Base-by-base conservation (phyloP, 495 filamentous ascomycete species). In the Astrothelium macrocarpum region DNA sequence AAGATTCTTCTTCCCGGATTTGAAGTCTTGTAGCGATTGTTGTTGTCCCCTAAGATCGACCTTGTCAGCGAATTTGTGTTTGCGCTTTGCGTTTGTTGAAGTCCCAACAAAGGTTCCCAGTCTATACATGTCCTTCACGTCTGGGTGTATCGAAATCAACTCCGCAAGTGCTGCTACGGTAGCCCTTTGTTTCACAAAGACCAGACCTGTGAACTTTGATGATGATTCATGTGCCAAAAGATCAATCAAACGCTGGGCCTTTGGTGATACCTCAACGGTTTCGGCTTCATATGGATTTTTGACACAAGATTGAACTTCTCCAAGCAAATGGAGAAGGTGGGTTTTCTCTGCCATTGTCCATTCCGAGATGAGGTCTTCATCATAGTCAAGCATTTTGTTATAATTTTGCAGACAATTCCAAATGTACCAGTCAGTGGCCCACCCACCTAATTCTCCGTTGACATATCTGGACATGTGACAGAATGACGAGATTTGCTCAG, bases 101-200 rank as follows among this genome's bases (percentile, higher is more conserved):
- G 79, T 83, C n/a, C 93, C 94, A 29, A 95, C 81, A 75, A 90
- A 90, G 26, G 82, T 82, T 60, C 79, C 86, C 42, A 85, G 73
- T 39, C 70, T 78, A 67, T 90, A 90, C 1, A 78, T 72, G n/a
- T 76, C 68, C 58, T 70, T 80, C 0, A 84, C 85, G 4, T 68
- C 65, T 3, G 88, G 82, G 69, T 91, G 84, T 0, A 77, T 65
- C 0, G 83, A 81, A 0, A 97, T 70, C 1, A 96, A 72, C 25
- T 86, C 78, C 5, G 84, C 77, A 34, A 97, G 72, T 5, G 90
- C 81, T 4, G 80, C 78, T 20, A 89, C 90, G 1, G 83, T 86
- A 7, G 84, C 85, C 59, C 91, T 72, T 67, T 92, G 86, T 61
- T 85, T 77, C 9, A 85, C 90, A 67, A 98, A 98, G 1, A 97